phyloP scores from a whole-genome alignment of 2,329 filamentous ascomycete species.

The Colletotrichum sp. region DNA sequence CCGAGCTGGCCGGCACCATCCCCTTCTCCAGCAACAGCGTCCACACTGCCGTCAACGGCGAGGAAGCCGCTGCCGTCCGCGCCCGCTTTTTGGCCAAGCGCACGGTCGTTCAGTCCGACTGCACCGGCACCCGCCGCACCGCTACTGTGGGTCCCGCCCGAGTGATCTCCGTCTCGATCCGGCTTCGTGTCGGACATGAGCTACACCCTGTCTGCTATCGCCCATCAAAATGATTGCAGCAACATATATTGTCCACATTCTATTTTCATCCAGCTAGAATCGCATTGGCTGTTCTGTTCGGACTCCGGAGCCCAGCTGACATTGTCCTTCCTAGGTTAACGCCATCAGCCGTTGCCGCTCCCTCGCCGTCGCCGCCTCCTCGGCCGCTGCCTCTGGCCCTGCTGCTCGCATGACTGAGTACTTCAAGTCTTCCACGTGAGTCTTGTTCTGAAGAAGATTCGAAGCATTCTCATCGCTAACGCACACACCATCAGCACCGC shows the following conservation, averaged over 20 bases:
- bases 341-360: slow-evolving; percentile 60
- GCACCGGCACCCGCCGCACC: slow-evolving; percentile 50
- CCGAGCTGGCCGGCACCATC: slow-evolving; percentile 58
- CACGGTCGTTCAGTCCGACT: slow-evolving; percentile 56
- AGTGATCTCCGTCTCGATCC: neutral
- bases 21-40: slow-evolving; percentile 65
- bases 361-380: slow-evolving; percentile 57
- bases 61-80: slow-evolving; percentile 53
- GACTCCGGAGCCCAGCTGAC: neutral
- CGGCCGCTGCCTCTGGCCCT: slow-evolving; percentile 53
- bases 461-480: neutral
- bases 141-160: slow-evolving; percentile 34
- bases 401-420: slow-evolving; percentile 61
- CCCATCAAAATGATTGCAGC: neutral
- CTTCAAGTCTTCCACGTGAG: slow-evolving; percentile 61
- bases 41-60: slow-evolving; percentile 60
- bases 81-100: slow-evolving; percentile 54
- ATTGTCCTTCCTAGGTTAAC: slow-evolving; percentile 26
- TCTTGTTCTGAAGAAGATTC: accelerated
- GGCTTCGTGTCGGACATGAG: neutral
- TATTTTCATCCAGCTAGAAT: neutral
- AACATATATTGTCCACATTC: neutral
- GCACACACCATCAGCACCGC: slow-evolving; percentile 17
- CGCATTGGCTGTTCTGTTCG: neutral
- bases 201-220: neutral